Percentiles rank a stretch among this genome's conserved stretches.
These are phyloP conservation scores for Colletotrichum viniferum DNA, from an alignment of 2,329 filamentous ascomycete genomes.

Conservation along the genomic window DNA sequence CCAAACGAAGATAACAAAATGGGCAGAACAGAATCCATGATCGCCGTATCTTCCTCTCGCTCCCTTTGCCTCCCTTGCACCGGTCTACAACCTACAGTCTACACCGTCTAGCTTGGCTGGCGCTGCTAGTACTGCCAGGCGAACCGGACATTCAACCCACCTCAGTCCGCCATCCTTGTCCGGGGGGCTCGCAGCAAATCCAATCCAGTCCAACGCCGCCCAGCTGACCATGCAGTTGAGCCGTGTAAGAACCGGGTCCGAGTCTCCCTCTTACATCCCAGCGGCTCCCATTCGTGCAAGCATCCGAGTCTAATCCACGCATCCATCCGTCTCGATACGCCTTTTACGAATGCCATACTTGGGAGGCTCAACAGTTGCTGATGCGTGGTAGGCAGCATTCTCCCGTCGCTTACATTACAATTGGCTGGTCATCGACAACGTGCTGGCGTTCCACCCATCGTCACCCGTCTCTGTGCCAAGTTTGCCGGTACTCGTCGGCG, in stretches of 20 bases:
- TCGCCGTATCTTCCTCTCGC: not conserved
- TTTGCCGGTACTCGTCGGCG: not conserved
- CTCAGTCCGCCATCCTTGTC: conserved; percentile 1
- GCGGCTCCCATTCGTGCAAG: not conserved
- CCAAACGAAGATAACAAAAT: not conserved
- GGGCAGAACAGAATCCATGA: not conserved
- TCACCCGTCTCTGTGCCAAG: not conserved
- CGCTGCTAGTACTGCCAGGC: not conserved
- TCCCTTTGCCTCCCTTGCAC: not conserved
- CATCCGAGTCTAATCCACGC: not conserved
- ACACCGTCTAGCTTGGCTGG: not conserved
- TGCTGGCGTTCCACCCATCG: not conserved
- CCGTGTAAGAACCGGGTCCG: not conserved
- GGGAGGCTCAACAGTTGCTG: not conserved
- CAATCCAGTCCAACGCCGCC: not conserved
- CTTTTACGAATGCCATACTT: not conserved
- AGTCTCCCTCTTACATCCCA: not conserved
- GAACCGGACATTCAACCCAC: conserved; percentile 2
- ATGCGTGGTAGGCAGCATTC: not conserved
- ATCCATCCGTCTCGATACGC: not conserved
- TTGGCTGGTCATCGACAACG: not conserved
- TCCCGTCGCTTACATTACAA: not conserved
- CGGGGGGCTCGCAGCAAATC: not conserved
- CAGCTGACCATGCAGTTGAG: not conserved
- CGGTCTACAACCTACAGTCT: not conserved